Conservation (phyloP, 148 eudicot species). For the Nepenthes gracilis region DNA sequence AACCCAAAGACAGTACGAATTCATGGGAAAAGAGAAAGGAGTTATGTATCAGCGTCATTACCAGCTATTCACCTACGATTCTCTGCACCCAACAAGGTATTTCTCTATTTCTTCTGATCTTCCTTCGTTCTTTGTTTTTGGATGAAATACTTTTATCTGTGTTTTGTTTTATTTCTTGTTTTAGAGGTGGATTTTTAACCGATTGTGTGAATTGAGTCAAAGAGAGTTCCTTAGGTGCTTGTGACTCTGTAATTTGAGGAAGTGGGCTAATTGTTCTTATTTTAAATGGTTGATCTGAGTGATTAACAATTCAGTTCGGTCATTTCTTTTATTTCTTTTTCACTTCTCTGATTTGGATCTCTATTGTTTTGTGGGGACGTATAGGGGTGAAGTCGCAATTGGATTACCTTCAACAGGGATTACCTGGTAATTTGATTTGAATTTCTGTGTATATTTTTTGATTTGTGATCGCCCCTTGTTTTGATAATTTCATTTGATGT, state of each 20-base stretch:
- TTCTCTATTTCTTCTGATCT: neutral
- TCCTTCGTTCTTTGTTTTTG: constrained; percentile 3
- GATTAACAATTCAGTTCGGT: neutral
- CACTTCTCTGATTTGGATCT: neutral
- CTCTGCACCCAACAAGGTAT: constrained; percentile 95
- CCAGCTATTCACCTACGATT: constrained; percentile 85
- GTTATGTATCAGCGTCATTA: constrained; percentile 75
- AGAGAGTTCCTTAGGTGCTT: neutral
- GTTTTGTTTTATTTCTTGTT: constrained; percentile 3
- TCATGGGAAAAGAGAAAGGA: constrained; percentile 95
- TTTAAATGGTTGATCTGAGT: neutral
- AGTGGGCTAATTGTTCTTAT: neutral
- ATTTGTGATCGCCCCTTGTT: neutral
- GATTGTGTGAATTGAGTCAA: neutral
- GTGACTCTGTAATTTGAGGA: neutral
- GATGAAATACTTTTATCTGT: constrained; percentile 7
- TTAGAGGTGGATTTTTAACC: constrained; percentile 3
- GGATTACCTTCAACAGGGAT: constrained; percentile 83
- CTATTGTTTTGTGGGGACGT: constrained; percentile 2
- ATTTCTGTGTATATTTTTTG: neutral
- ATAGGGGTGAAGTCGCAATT: constrained; percentile 79
- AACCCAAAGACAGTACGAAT: constrained; percentile 63
- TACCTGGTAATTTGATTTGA: constrained; percentile 47
- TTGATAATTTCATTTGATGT: neutral
- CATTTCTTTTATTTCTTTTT: neutral